These are phyloP conservation scores for Nakazawaea wickerhamii DNA, from an alignment of 805 yeast species.

Conservation along the genomic window DNA sequence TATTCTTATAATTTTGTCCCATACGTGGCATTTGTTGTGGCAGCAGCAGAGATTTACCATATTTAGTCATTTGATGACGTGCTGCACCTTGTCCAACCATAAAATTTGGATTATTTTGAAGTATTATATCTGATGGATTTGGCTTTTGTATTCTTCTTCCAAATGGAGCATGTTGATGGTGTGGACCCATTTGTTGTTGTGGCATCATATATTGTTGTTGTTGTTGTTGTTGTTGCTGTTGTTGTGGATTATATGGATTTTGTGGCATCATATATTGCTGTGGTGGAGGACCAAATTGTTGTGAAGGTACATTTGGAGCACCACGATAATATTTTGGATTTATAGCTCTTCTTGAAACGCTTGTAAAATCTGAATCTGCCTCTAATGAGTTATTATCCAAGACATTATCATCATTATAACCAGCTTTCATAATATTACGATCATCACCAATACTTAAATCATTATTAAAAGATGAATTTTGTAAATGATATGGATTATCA, in stretches of 20 bases:
- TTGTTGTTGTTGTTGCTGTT: constrained; percentile 16
- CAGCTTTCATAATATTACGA: constrained; percentile 13
- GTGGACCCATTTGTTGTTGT: constrained; percentile 14
- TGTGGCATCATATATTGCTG: constrained; percentile 15
- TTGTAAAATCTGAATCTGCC: constrained; percentile 62
- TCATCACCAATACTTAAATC: constrained; percentile 11
- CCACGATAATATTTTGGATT: constrained; percentile 51
- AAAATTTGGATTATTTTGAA: constrained; percentile 48
- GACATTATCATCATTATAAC: constrained; percentile 6
- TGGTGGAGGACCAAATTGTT: constrained; percentile 15
- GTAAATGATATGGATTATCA: constrained; percentile 14
- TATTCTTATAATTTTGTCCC: constrained; percentile 19
- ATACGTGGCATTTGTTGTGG: constrained; percentile 14
- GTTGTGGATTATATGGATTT: constrained; percentile 19
- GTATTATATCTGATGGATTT: constrained; percentile 34
- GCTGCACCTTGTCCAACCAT: constrained; percentile 17
- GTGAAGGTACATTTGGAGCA: constrained; percentile 15
- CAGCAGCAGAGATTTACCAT: constrained; percentile 15
- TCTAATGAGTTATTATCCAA: constrained; percentile 23
- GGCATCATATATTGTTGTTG: constrained; percentile 22
- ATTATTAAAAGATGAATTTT: no score
- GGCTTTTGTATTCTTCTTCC: constrained; percentile 16
- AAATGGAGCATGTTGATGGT: constrained; percentile 14
- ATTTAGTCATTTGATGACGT: constrained; percentile 18
- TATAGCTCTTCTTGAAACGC: constrained; percentile 72